Percentiles rank a stretch among this genome's conserved stretches.
These are phyloP conservation scores for Dichomitus squalens DNA, from an alignment of 1,284 basidiomycete genomes.

Conservation along the genomic window DNA sequence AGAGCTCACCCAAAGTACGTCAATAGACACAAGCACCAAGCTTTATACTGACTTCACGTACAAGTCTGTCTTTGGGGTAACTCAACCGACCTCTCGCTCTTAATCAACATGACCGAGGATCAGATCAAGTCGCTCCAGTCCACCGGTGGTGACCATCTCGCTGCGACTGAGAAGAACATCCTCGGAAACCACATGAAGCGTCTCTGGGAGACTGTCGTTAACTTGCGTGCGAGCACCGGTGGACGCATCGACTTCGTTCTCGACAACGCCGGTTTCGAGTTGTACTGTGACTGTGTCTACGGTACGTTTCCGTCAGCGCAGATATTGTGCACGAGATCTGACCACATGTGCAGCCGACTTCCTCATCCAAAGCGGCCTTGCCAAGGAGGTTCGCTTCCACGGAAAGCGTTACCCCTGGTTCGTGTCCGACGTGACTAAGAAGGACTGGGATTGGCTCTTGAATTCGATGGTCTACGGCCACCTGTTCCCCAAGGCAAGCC, in stretches of 20 bases:
- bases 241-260: slow-evolving; percentile 89
- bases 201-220: slow-evolving; percentile 84
- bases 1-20: slow-evolving; percentile 81
- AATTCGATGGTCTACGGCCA: slow-evolving; percentile 89
- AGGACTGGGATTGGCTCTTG: slow-evolving; percentile 95
- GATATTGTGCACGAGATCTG: background rate
- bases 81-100: slow-evolving; percentile 93
- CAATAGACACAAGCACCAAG: background rate
- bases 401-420: slow-evolving; percentile 93
- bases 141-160: slow-evolving; percentile 93
- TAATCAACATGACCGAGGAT: slow-evolving; percentile 99
- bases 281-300: slow-evolving; percentile 97
- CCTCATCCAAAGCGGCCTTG: slow-evolving; percentile 90
- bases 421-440: slow-evolving; percentile 95
- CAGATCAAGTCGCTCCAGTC: slow-evolving; percentile 98
- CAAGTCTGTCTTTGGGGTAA: slow-evolving; percentile 93
- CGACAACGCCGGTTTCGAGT: slow-evolving; percentile 91
- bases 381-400: slow-evolving; percentile 88
- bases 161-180: slow-evolving; percentile 96
- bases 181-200: slow-evolving; percentile 82
- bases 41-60: background rate
- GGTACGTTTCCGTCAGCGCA: slow-evolving; percentile 48
- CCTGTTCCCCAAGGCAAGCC: slow-evolving; percentile 81
- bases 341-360: slow-evolving; percentile 65
- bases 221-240: slow-evolving; percentile 69